These are phyloP conservation scores for Harringtonia lauricola DNA, from an alignment of 2,329 filamentous ascomycete genomes.

Conservation along the genomic window DNA sequence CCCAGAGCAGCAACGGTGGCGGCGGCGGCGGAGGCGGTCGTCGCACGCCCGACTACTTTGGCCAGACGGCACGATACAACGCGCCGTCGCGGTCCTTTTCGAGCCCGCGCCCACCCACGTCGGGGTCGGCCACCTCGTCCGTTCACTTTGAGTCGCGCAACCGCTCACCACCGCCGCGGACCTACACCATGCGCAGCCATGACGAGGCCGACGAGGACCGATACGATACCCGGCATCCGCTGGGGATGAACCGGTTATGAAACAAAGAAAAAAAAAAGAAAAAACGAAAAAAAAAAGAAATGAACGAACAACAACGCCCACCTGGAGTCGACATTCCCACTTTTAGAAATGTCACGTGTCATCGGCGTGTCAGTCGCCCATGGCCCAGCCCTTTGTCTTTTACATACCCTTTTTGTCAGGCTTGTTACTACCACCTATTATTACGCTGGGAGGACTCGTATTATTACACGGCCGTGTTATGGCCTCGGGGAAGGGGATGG, in stretches of 20 bases:
- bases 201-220: slow-evolving; percentile 2
- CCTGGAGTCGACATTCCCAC: too few species aligned
- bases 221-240: slow-evolving; percentile 36
- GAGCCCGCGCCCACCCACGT: slow-evolving; percentile 36
- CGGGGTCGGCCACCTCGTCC: not conserved
- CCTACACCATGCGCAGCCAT: slow-evolving; percentile 3
- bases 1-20: not conserved
- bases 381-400: too few species aligned
- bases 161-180: slow-evolving; percentile 3
- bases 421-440: too few species aligned
- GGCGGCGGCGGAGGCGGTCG: slow-evolving; percentile 20
- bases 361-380: too few species aligned
- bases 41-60: slow-evolving; percentile 45
- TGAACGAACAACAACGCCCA: not conserved
- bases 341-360: too few species aligned
- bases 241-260: slow-evolving; percentile 46
- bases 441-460: too few species aligned
- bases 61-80: slow-evolving; percentile 41
- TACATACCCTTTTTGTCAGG: too few species aligned
- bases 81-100: slow-evolving; percentile 45
- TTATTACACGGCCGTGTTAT: too few species aligned
- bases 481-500: too few species aligned
- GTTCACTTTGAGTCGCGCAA: slow-evolving; percentile 32
- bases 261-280: not conserved
- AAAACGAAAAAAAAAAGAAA: not conserved